phyloP scores from a whole-genome alignment of 1,139 yeast species.

The Yamadazyma aaseri region DNA sequence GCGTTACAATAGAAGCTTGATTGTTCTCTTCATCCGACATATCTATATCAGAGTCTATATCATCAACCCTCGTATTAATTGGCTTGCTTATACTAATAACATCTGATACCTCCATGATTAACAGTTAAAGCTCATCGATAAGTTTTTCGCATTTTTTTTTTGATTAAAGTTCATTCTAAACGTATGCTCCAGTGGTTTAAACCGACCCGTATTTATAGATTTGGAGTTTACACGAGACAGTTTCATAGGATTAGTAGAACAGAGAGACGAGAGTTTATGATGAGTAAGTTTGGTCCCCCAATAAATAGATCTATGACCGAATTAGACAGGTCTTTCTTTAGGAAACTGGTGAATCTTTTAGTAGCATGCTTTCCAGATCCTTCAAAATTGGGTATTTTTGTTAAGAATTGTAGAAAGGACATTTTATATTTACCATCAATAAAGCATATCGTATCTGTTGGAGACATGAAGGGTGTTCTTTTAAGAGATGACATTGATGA shows the following conservation, averaged over 20 bases:
- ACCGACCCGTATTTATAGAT: slow-evolving; percentile 4
- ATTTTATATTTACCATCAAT: slow-evolving; percentile 62
- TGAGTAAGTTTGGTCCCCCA: slow-evolving; percentile 58
- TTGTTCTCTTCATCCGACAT: slow-evolving; percentile 29
- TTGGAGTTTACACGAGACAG: slow-evolving; percentile 6
- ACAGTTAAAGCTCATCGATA: slow-evolving; percentile 9
- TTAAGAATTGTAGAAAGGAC: slow-evolving; percentile 52
- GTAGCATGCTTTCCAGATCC: slow-evolving; percentile 74
- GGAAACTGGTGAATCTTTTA: slow-evolving; percentile 53
- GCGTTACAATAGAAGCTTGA: slow-evolving; percentile 61
- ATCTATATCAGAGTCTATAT: slow-evolving; percentile 29
- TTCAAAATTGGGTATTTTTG: slow-evolving; percentile 52
- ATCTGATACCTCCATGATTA: slow-evolving; percentile 25
- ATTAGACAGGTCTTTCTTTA: slow-evolving; percentile 66
- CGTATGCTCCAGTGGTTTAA: slow-evolving; percentile 12
- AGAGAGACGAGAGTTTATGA: slow-evolving; percentile 27
- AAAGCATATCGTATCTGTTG: slow-evolving; percentile 59
- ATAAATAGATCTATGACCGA: slow-evolving; percentile 60
- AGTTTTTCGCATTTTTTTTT: slow-evolving; percentile 3
- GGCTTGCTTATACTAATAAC: slow-evolving; percentile 43
- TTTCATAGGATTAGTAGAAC: slow-evolving; percentile 24
- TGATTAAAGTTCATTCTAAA: not conserved
- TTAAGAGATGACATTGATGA: slow-evolving; percentile 52
- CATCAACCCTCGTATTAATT: slow-evolving; percentile 10
- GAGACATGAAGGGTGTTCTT: slow-evolving; percentile 58